Percentiles rank a stretch among this genome's conserved stretches.
Evolutionary conservation across 495 filamentous ascomycete species (phyloP).

Genomic region (Neurospora sp.): DNA sequence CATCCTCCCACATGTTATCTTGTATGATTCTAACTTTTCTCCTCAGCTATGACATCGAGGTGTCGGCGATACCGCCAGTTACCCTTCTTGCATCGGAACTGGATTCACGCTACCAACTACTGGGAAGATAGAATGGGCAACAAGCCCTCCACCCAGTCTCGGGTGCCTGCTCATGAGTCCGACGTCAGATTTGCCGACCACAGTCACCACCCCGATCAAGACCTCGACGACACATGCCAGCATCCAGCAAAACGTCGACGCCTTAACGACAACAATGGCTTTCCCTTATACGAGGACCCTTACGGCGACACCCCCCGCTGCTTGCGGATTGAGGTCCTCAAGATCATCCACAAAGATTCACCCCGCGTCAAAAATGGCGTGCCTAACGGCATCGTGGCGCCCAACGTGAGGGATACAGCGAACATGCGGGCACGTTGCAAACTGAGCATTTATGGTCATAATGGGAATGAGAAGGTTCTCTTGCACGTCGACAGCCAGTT

Average conservation of each 20-base stretch:
- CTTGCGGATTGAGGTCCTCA: conserved; percentile 38
- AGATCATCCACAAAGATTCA: conserved; percentile 35
- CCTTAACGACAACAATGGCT: conserved; percentile 23
- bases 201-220: not conserved
- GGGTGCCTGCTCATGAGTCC: conserved; percentile 7
- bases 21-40: conserved; percentile 3
- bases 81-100: conserved; percentile 30
- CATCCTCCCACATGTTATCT: not conserved
- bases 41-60: conserved; percentile 16
- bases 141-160: conserved; percentile 24
- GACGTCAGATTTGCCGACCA: conserved; percentile 23
- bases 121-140: conserved; percentile 29
- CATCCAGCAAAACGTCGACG: conserved; percentile 32
- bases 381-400: conserved; percentile 27
- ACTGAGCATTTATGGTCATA: conserved; percentile 26
- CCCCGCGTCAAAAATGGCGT: conserved; percentile 28
- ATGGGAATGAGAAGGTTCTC: conserved; percentile 17
- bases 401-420: conserved; percentile 27
- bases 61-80: conserved; percentile 13
- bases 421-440: conserved; percentile 34
- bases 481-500: conserved; percentile 38
- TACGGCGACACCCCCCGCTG: conserved; percentile 19
- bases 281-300: conserved; percentile 20
- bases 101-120: conserved; percentile 20
- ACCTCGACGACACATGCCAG: conserved; percentile 12